A percentile compares a stretch with the other conserved stretches of the same genome.
These are phyloP conservation scores for Nidularia pulvinata DNA, from an alignment of 768 basidiomycete species.

Conservation along the genomic window DNA sequence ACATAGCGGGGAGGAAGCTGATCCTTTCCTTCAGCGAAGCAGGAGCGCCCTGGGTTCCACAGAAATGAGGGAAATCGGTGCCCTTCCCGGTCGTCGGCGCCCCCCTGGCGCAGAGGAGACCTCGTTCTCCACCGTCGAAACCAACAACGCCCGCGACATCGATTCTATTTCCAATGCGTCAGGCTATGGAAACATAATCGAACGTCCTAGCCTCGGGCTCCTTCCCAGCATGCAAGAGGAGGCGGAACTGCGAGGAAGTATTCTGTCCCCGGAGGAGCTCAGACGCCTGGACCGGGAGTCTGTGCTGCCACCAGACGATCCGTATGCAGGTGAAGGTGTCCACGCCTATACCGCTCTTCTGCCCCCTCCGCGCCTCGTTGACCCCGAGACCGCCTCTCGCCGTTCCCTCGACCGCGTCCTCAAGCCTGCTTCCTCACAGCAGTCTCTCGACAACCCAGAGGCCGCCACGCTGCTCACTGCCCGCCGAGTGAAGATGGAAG, in stretches of 20 bases:
- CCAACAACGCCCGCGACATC: background rate
- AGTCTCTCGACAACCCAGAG: constrained; percentile 36
- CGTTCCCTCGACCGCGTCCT: constrained; percentile 10
- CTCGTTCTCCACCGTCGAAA: background rate
- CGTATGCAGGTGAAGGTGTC: constrained; percentile 21
- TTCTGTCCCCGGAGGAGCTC: constrained; percentile 34
- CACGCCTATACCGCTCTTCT: constrained; percentile 26
- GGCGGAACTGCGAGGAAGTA: constrained; percentile 24
- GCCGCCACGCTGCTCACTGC: constrained; percentile 53
- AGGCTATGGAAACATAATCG: constrained; percentile 27
- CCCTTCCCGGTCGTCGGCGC: constrained; percentile 16
- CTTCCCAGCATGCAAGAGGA: constrained; percentile 27
- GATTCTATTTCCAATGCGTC: constrained; percentile 26
- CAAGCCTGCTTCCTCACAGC: constrained; percentile 18
- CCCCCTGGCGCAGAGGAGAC: background rate
- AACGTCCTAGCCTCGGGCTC: constrained; percentile 11
- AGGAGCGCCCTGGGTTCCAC: constrained; percentile 7
- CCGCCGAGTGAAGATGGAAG: constrained; percentile 41
- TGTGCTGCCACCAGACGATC: constrained; percentile 20
- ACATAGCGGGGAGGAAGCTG: constrained; percentile 68
- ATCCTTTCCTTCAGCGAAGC: constrained; percentile 56
- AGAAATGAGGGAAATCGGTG: constrained; percentile 16
- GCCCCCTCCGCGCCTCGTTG: constrained; percentile 31
- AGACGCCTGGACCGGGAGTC: constrained; percentile 31
- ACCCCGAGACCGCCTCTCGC: constrained; percentile 20